Base-by-base conservation (phyloP, 805 yeast genomes). In the Hanseniaspora osmophila region DNA sequence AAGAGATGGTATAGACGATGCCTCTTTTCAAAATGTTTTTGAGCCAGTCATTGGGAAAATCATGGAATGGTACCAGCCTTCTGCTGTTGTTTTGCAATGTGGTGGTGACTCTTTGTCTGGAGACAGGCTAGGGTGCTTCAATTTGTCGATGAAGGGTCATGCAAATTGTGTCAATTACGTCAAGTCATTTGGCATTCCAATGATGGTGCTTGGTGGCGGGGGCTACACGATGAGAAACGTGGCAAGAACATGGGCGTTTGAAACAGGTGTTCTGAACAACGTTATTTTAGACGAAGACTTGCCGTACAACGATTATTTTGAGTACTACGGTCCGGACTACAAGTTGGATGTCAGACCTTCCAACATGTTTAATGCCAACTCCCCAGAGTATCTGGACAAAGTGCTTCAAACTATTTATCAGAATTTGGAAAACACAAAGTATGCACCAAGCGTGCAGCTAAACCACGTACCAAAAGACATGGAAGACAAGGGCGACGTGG, bases 151-250 rank as follows among this genome's bases (percentile, higher is more conserved):
- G 66, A 74, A 77, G 48, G 97, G 95, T 2, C 96, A 90, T 58
- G 96, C 96, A 17, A 94, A 85, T 61, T 92, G 97, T 66, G 96
- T 90, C 30, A 81, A 80, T 56, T 90, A 73, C 60, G 80, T 88
- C 52, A 86, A 86, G 63, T 77, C 87, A 37, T 88, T 88, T 64
- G 94, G 94, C 13, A 65, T 88, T 33, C 97, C 97, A 10, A 76
- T 86, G 74, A 67, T 90, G 52, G 95, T 88, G 6, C 67, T 90
- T 11, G 98, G 98, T 18, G 98, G 98, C 44, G 98, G 98, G 49
- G 98, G 98, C 16, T 90, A 90, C 63, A 92, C 98, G 2, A 95
- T 95, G 59, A 73, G 96, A 56, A 90, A 90, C 58, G 98, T 90
- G 12, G 81, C 94, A 37, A 71, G 97, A 53, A 73, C 94, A 30